These are phyloP conservation scores for Trifolium dubium DNA, from an alignment of 306 rosid genomes.

Conservation along the genomic window DNA sequence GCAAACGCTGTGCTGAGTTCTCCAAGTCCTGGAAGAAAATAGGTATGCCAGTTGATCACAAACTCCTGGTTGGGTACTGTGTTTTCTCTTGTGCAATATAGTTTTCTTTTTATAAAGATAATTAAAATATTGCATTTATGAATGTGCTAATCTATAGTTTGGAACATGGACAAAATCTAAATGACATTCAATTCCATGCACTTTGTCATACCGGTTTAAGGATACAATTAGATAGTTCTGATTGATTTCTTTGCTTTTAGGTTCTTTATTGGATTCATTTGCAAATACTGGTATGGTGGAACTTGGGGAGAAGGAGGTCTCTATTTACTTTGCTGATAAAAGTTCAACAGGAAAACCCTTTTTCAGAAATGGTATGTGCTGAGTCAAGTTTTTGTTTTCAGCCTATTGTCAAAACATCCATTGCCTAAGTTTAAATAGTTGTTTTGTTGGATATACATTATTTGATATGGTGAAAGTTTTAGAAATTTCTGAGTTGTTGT, in stretches of 20 bases:
- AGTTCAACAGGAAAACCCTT: conserved; percentile 77
- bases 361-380: conserved; percentile 74
- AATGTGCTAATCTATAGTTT: conserved; percentile 4
- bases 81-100: neutral
- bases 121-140: conserved; percentile 1
- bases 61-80: neutral
- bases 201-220: neutral
- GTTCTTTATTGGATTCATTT: conserved; percentile 64
- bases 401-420: conserved; percentile 23
- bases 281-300: conserved; percentile 77
- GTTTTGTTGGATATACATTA: conserved; percentile 32
- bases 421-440: conserved; percentile 29
- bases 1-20: conserved; percentile 71
- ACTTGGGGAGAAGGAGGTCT: conserved; percentile 73
- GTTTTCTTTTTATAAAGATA: conserved; percentile 19
- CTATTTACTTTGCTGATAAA: conserved; percentile 73
- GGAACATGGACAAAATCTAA: conserved; percentile 8
- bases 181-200: conserved; percentile 7
- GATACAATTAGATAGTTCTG: conserved; percentile 21
- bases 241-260: conserved; percentile 50
- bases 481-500: conserved; percentile 10
- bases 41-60: conserved; percentile 56
- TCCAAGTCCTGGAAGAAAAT: conserved; percentile 70
- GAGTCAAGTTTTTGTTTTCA: conserved; percentile 21
- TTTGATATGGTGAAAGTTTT: conserved; percentile 21